Conservation (phyloP, 768 basidiomycete genomes). For the Thelephora ganbajun region DNA sequence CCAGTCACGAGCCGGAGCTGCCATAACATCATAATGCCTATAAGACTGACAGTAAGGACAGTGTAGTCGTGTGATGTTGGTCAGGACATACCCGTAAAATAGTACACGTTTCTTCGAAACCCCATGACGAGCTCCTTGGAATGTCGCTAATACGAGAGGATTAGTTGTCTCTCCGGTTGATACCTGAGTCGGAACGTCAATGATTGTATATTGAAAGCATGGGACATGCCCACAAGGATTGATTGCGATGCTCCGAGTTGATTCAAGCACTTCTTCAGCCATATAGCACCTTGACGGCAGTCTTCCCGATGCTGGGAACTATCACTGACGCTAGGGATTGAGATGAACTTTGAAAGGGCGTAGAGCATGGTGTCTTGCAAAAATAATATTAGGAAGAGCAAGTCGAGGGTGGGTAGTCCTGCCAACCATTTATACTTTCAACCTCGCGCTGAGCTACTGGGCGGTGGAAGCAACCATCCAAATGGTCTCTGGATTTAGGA, state of each 20-base stretch:
- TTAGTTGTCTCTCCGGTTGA: constrained; percentile 65
- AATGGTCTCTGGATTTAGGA: constrained; percentile 5
- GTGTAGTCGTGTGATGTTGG: neutral
- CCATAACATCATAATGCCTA: constrained; percentile 95
- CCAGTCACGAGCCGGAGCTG: constrained; percentile 67
- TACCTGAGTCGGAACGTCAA: constrained; percentile 30
- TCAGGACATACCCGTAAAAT: constrained; percentile 65
- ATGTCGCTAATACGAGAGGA: constrained; percentile 84
- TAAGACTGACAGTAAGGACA: neutral
- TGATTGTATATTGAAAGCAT: neutral
- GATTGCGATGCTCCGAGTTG: constrained; percentile 76
- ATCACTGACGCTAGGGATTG: constrained; percentile 77
- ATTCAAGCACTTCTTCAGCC: constrained; percentile 76
- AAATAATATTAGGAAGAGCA: neutral
- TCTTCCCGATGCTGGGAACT: constrained; percentile 57
- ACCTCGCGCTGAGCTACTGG: constrained; percentile 3
- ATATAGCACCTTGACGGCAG: constrained; percentile 88
- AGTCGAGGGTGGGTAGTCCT: neutral
- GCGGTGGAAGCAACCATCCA: constrained; percentile 1
- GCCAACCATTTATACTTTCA: constrained; percentile 6
- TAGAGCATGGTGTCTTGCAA: constrained; percentile 55
- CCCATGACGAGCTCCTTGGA: constrained; percentile 52
- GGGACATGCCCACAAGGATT: constrained; percentile 37
- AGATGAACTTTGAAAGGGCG: constrained; percentile 74
- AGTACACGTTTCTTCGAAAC: constrained; percentile 55